Conservation (phyloP, 805 yeast genomes). For the Gaillardinia entomophila region DNA sequence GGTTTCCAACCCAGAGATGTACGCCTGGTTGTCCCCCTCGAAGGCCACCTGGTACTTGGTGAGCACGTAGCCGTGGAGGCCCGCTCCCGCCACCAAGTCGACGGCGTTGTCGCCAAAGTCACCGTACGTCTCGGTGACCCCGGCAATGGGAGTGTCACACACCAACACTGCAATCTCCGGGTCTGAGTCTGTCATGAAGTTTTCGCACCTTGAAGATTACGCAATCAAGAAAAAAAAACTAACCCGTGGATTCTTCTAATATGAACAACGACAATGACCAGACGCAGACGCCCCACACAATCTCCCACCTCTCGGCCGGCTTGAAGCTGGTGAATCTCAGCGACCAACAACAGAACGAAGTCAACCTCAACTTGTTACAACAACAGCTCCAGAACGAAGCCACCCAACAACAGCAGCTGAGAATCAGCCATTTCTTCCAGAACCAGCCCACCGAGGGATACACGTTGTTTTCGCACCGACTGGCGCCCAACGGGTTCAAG, state of each 20-base stretch:
- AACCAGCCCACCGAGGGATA: slow-evolving; percentile 78
- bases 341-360: slow-evolving; percentile 40
- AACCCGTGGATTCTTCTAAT: too few relatives aligned
- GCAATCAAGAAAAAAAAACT: too few relatives aligned
- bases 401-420: slow-evolving; percentile 41
- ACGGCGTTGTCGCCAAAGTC: slow-evolving; percentile 48
- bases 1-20: slow-evolving; percentile 5
- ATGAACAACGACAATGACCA: slow-evolving; percentile 5
- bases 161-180: slow-evolving; percentile 36
- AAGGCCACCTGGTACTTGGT: slow-evolving; percentile 34
- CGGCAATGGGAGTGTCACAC: slow-evolving; percentile 31
- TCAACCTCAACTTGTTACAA: slow-evolving; percentile 36
- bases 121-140: slow-evolving; percentile 31
- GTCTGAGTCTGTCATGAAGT: too few relatives aligned
- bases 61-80: slow-evolving; percentile 13
- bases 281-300: slow-evolving; percentile 13
- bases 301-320: slow-evolving; percentile 42
- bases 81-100: slow-evolving; percentile 18
- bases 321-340: slow-evolving; percentile 35
- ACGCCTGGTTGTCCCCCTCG: slow-evolving; percentile 9
- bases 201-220: too few relatives aligned
- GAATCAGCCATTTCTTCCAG: slow-evolving; percentile 67
- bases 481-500: slow-evolving; percentile 95
- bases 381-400: slow-evolving; percentile 42
- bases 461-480: slow-evolving; percentile 74